A percentile compares a stretch with the other conserved stretches of the same genome.
Conservation (phyloP, 1,284 basidiomycete genomes). For the Sporisorium reilianum region DNA sequence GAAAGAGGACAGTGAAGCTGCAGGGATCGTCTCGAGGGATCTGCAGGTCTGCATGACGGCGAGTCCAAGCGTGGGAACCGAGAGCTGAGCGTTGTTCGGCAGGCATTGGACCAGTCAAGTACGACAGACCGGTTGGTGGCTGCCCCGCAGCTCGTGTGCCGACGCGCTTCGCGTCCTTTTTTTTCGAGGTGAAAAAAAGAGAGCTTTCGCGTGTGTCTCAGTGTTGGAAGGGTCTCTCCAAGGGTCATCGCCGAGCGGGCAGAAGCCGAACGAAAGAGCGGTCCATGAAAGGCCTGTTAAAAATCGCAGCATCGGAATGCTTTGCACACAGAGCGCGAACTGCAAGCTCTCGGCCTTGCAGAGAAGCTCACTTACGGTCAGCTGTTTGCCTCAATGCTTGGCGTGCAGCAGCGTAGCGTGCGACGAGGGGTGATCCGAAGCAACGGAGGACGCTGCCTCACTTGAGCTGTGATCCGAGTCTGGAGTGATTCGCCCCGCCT, state of each 20-base stretch:
- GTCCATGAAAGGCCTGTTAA: not conserved
- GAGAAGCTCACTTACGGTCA: not conserved
- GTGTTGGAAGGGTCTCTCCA: constrained; percentile 9
- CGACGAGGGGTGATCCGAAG: not conserved
- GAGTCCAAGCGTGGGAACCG: constrained; percentile 12
- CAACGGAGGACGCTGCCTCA: not conserved
- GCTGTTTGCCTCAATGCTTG: not conserved
- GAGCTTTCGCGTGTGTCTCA: constrained; percentile 4
- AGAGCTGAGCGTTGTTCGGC: not conserved
- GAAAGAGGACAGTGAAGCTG: not conserved
- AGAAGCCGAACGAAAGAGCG: not conserved
- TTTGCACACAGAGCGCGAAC: not conserved
- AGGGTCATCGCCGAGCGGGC: not conserved
- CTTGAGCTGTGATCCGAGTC: too few relatives aligned
- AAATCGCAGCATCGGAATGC: not conserved
- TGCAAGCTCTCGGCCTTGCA: constrained; percentile 4
- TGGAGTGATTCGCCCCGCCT: too few relatives aligned
- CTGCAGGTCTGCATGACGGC: constrained; percentile 19
- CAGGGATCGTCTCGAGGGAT: constrained; percentile 16
- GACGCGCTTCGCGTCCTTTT: constrained; percentile 11
- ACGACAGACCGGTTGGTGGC: too few relatives aligned
- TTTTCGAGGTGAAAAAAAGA: constrained; percentile 1
- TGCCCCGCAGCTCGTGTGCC: not conserved
- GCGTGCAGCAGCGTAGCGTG: not conserved
- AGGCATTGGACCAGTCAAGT: too few relatives aligned